Evolutionary conservation across 2,329 filamentous ascomycete species (phyloP).

Genomic region (Cephalotrichum gorgonifer): DNA sequence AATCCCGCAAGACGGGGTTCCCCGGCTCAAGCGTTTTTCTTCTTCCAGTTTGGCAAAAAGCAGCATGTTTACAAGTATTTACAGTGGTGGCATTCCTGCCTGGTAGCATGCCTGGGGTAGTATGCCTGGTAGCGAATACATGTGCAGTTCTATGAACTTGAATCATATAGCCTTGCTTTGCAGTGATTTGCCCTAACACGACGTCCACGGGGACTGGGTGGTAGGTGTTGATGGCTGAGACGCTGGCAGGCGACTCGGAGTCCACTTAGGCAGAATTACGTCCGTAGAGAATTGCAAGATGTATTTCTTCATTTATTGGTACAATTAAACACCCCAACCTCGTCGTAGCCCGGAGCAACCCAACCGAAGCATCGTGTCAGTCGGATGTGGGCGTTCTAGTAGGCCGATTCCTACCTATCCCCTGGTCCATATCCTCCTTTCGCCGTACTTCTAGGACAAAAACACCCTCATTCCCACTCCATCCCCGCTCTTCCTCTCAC

Average conservation of each 20-base stretch:
- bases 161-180: not conserved
- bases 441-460: not conserved
- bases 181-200: not conserved
- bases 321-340: not conserved
- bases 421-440: not conserved
- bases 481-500: not conserved
- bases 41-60: not conserved
- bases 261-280: not conserved
- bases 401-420: not conserved
- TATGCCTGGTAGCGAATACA: constrained; percentile 3
- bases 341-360: not conserved
- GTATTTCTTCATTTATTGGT: not conserved
- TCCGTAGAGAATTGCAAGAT: not conserved
- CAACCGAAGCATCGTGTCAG: not conserved
- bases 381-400: not conserved
- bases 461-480: no score
- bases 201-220: not conserved
- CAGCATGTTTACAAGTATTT: not conserved
- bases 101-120: no score
- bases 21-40: not conserved
- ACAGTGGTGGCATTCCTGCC: not conserved
- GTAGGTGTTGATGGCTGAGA: not conserved
- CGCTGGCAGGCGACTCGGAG: not conserved
- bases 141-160: not conserved
- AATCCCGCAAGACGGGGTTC: not conserved